Conservation (phyloP, 371 early-diverging fungal genomes). For the Basidiobolus meristosporus region DNA sequence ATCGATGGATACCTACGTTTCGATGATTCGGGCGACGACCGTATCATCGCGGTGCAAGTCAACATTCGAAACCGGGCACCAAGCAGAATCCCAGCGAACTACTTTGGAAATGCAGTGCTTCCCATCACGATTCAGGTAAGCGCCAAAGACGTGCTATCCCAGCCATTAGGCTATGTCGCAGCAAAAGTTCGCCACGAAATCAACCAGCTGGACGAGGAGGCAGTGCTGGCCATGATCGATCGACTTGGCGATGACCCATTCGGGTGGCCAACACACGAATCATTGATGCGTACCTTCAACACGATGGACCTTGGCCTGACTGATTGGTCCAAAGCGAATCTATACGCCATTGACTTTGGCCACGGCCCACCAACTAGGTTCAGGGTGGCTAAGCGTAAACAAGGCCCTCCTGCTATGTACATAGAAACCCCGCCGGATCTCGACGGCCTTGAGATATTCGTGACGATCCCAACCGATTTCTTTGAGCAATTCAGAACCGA, state of each 20-base stretch:
- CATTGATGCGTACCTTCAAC: not conserved
- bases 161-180: not conserved
- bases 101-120: not conserved
- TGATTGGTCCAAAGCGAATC: not conserved
- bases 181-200: not conserved
- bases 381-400: not conserved
- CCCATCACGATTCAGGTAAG: not conserved
- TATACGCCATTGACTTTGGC: not conserved
- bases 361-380: not conserved
- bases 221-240: not conserved
- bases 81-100: not conserved
- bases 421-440: not conserved
- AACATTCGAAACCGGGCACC: not conserved
- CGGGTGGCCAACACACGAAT: not conserved
- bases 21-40: not conserved
- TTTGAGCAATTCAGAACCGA: not conserved
- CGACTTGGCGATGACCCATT: not conserved
- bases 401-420: not conserved
- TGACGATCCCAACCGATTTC: not conserved
- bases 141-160: not conserved
- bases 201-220: not conserved
- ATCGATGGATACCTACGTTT: not conserved
- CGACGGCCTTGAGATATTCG: not conserved
- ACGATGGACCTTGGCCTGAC: not conserved
- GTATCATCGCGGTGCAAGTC: not conserved